Evolutionary conservation across 1,284 basidiomycete genomes (phyloP), one percentile per base, ranked within the genome.

Genomic region (Mycena citricolor): DNA sequence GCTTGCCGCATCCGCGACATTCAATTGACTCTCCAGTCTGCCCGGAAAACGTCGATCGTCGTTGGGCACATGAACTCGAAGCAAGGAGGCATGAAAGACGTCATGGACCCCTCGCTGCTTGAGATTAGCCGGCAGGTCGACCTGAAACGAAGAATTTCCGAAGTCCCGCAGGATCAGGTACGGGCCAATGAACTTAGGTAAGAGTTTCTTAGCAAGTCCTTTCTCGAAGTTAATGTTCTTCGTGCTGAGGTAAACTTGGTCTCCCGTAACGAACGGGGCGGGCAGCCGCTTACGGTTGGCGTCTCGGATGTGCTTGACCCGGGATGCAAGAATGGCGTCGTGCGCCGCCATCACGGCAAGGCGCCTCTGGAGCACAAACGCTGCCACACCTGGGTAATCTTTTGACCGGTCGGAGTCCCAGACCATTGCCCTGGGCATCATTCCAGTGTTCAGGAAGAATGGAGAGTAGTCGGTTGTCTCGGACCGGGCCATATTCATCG

Each of bases 251-350:
- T 48, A 48, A 1, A 48, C 34, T 1, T 43, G 32, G 22, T 47
- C 45, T 2, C 33, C 33, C 8, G 16, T 25, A 23, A 34, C 26
- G 19, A 47, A 45, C 1, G 46, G 46, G 3, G 35, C 40, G 2
- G 33, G n/a, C 13, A 32, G 40, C 61, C 61, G 17, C 62, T 61
- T 4, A 44, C 54, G 1, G 60, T 62, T 32, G 63, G 45, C 34
- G 47, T 54, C 2, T 8, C 19, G 49, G 49, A 66, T 63, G 32
- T 65, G 60, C 4, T 52, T 59, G 10, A 68, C 42, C 2, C 38
- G 23, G 10, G 44, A 30, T 8, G 44, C 44, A 6, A 46, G 22
- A 17, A 46, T 40, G n/a, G n/a, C 24, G 19, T 44, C 42, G 21
- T 44, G 42, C 8, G 64, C 63, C 2, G 30, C 16, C 53, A 62